Percentiles rank a stretch among this genome's conserved stretches.
Conservation (phyloP, 2,329 filamentous ascomycete species). For the Talaromyces atroroseus region DNA sequence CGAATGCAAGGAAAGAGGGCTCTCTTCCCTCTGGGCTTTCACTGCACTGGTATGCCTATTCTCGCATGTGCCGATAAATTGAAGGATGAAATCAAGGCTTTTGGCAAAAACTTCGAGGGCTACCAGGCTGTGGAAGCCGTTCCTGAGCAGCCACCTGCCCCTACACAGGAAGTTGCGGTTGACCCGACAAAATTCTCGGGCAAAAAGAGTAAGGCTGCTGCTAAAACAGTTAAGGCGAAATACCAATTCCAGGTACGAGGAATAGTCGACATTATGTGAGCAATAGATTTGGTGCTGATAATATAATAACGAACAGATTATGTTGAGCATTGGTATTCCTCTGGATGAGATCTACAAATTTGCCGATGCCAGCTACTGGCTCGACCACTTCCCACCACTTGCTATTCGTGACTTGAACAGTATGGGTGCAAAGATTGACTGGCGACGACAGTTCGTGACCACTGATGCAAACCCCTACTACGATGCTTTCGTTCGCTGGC, state of each 20-base stretch:
- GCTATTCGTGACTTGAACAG: constrained; percentile 71
- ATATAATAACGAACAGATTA: constrained; percentile 55
- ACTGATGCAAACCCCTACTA: constrained; percentile 97
- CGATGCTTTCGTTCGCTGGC: constrained; percentile 92
- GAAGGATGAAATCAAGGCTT: constrained; percentile 78
- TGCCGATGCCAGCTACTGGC: constrained; percentile 85
- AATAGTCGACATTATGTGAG: neutral
- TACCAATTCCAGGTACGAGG: constrained; percentile 65
- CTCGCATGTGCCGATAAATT: constrained; percentile 97
- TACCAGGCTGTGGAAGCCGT: constrained; percentile 61
- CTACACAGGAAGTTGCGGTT: constrained; percentile 63
- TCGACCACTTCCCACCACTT: constrained; percentile 82
- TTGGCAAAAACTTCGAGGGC: constrained; percentile 77
- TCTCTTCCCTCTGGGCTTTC: constrained; percentile 88
- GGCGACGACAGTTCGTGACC: constrained; percentile 87
- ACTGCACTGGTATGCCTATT: constrained; percentile 97
- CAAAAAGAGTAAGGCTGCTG: constrained; percentile 86
- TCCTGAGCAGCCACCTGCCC: constrained; percentile 51
- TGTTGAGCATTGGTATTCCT: constrained; percentile 84
- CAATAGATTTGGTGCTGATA: neutral
- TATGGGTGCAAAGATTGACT: constrained; percentile 84
- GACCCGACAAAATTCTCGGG: constrained; percentile 87
- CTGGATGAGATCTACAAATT: constrained; percentile 88
- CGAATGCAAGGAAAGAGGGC: constrained; percentile 85
- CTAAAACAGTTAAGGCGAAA: constrained; percentile 88